Base-by-base conservation (phyloP, 306 rosid species). In the Canavalia ensiformis region DNA sequence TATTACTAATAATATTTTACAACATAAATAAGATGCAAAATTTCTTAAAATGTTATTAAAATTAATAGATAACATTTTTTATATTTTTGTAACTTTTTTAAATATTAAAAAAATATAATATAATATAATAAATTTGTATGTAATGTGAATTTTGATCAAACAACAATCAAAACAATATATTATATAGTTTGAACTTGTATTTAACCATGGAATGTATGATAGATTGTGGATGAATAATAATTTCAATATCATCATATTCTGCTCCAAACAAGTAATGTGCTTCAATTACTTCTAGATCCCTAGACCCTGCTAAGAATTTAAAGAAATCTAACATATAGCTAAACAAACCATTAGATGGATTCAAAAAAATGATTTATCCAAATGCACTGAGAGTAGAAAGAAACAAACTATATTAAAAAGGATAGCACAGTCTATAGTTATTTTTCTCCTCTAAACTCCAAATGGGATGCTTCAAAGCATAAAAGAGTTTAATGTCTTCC, bases 241-340 rank as follows among this genome's bases (percentile, higher is more conserved):
- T 95, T n/a, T 95, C 99, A 35, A 95, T 89, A 76, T 95, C 2
- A 78, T 95, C 97, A 76, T 95, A 95, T 25, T 90, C 94, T 56
- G 94, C 99, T 89, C 99, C 99, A 73, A 88, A 95, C 77, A 95
- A 90, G 87, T 95, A 95, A 83, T 95, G 99, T 46, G 99, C 99
- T 89, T 95, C 98, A 64, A 95, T 95, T 51, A 95, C 99, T 90
- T 95, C 99, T 44, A 95, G 87, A 73, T 98, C 99, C 99, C 99
- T 44, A 95, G 87, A 73, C 99, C 99, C 99, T 95, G 88, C 37
- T 35, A 74, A 57, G 79, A 84, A 55, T 18, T 12, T 66, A 58
- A 83, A 29, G 68, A 84, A 77, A 51, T 41, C 49, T 79, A 18
- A 51, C 54, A 46, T 73, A 63, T 39, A 37, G 79, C 82, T 18